A percentile compares a stretch with the other conserved stretches of the same genome.
phyloP scores from a whole-genome alignment of 2,329 filamentous ascomycete genomes.

The Mollisiaceae sp. region DNA sequence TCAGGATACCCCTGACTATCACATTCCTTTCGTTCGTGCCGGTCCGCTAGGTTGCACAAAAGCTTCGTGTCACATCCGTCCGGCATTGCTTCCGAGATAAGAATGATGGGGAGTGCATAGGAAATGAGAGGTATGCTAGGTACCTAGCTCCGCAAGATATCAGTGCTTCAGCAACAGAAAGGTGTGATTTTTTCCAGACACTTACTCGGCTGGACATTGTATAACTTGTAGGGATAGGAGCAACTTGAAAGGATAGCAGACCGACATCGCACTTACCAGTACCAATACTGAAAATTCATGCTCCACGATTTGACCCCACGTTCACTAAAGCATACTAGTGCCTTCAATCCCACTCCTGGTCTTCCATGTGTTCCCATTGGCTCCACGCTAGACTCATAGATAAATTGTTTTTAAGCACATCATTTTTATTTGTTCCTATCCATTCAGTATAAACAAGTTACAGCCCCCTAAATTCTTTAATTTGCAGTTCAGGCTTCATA shows the following conservation, averaged over 20 bases:
- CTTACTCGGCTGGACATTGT: no score
- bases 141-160: background rate
- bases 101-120: background rate
- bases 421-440: no score
- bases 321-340: background rate
- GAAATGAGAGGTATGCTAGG: background rate
- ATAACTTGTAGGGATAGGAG: no score
- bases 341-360: background rate
- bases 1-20: background rate
- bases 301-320: background rate
- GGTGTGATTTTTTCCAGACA: no score
- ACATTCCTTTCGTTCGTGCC: background rate
- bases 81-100: background rate
- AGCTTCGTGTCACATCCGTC: background rate
- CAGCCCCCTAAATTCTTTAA: no score
- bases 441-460: no score
- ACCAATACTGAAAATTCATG: no score
- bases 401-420: background rate
- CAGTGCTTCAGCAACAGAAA: no score
- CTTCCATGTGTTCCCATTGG: background rate
- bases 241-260: background rate
- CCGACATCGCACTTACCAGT: conserved; percentile 1
- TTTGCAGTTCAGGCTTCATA: no score
- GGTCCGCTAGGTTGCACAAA: background rate
- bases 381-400: background rate